A percentile compares a stretch with the other conserved stretches of the same genome.
Evolutionary conservation across 805 yeast genomes (phyloP).

Genomic region (Yamadazyma philogaea): DNA sequence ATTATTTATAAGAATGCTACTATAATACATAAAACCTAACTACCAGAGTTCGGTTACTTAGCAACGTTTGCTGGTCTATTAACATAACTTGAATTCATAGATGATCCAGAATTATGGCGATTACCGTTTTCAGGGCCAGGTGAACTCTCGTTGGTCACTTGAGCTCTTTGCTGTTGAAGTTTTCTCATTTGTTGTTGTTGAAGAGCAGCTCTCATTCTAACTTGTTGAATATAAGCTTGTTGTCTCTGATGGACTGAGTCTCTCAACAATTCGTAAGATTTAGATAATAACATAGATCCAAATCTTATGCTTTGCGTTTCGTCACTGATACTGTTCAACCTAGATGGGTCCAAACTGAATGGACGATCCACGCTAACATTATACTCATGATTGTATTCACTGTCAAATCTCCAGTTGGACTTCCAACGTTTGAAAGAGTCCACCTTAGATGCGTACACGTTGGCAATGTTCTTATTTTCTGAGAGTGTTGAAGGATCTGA

Average conservation of each 20-base stretch:
- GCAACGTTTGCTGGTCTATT: conserved; percentile 5
- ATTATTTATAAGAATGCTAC: conserved; percentile 3
- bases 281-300: conserved; percentile 85
- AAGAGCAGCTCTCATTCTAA: conserved; percentile 41
- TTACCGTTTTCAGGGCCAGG: not conserved
- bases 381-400: conserved; percentile 46
- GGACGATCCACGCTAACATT: conserved; percentile 42
- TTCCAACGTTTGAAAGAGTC: conserved; percentile 48
- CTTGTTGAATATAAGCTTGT: conserved; percentile 48
- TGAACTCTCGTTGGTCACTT: not conserved
- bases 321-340: conserved; percentile 74
- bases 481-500: not conserved
- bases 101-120: not conserved
- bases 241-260: conserved; percentile 74
- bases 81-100: conserved; percentile 3
- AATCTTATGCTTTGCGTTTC: conserved; percentile 88
- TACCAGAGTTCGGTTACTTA: conserved; percentile 13
- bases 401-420: conserved; percentile 68
- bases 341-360: conserved; percentile 74
- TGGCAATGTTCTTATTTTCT: conserved; percentile 17
- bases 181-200: conserved; percentile 29
- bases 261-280: conserved; percentile 75
- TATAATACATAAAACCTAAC: conserved; percentile 7
- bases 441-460: conserved; percentile 46
- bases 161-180: conserved; percentile 14